Percentiles rank a stretch among this genome's conserved stretches.
These are phyloP conservation scores for Osmanthus fragrans DNA, from an alignment of 257 asterid species.

Conservation along the genomic window DNA sequence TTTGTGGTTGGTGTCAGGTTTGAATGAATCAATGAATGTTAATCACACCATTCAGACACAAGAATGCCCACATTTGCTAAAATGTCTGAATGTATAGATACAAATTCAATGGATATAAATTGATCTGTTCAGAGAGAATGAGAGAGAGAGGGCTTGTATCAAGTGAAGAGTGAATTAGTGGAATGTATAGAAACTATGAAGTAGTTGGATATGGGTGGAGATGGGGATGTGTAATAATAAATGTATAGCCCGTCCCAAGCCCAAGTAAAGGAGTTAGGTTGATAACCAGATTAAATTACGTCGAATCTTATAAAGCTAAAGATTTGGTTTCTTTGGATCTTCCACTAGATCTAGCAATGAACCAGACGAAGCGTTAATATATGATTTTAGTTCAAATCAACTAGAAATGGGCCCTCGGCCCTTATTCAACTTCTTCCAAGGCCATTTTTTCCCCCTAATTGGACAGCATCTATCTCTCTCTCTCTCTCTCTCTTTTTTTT, in stretches of 20 bases:
- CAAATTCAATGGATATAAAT: too few species aligned
- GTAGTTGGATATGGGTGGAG: not conserved
- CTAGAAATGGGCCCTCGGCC: not conserved
- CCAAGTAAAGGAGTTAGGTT: not conserved
- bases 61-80: too few species aligned
- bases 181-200: not conserved
- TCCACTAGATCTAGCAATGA: not conserved
- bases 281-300: not conserved
- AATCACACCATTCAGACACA: too few species aligned
- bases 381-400: not conserved
- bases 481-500: not conserved
- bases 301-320: too few species aligned
- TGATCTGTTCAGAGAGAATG: too few species aligned
- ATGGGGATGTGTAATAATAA: not conserved
- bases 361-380: not conserved
- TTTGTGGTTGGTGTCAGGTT: too few species aligned
- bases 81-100: too few species aligned
- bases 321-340: not conserved
- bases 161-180: too few species aligned
- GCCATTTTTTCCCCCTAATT: not conserved
- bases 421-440: not conserved
- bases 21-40: too few species aligned
- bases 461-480: too few species aligned
- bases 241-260: not conserved
- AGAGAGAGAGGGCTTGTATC: too few species aligned